Percentiles rank a stretch among this genome's conserved stretches.
Evolutionary conservation across 129 eudicot species (phyloP).

Genomic region (Flaveria ramosissima): DNA sequence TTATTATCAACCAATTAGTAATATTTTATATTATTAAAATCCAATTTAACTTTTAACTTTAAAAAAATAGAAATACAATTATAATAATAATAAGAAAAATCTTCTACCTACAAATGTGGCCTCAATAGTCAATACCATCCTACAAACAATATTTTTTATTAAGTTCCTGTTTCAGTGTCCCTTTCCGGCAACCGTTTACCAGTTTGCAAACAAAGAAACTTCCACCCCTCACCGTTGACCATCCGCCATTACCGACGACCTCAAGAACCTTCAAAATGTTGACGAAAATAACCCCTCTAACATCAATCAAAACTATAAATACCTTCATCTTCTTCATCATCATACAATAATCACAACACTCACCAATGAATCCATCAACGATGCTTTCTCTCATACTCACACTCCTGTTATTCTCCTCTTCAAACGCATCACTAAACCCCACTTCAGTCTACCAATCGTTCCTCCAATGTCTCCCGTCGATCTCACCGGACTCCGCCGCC

Average conservation of each 20-base stretch:
- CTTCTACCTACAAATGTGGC: too few relatives aligned
- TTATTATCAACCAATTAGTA: too few relatives aligned
- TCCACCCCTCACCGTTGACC: slow-evolving; percentile 19
- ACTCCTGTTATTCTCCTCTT: neutral
- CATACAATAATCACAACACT: neutral
- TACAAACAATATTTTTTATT: too few relatives aligned
- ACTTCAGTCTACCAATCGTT: slow-evolving; percentile 29
- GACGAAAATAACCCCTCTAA: slow-evolving; percentile 26
- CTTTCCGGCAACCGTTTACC: slow-evolving; percentile 15
- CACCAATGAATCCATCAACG: slow-evolving; percentile 19
- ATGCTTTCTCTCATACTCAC: slow-evolving; percentile 26
- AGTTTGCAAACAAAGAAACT: slow-evolving; percentile 26
- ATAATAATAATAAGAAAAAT: too few relatives aligned
- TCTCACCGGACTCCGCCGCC: slow-evolving; percentile 23
- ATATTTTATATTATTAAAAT: too few relatives aligned
- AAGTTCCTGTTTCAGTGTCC: neutral
- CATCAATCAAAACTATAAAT: slow-evolving; percentile 26
- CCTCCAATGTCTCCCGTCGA: slow-evolving; percentile 24
- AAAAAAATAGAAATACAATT: too few relatives aligned
- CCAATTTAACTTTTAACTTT: too few relatives aligned
- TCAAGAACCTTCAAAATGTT: neutral
- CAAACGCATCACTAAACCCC: slow-evolving; percentile 25
- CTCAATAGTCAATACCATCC: too few relatives aligned
- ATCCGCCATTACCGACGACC: slow-evolving; percentile 33
- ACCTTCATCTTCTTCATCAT: neutral